A percentile compares a stretch with the other conserved stretches of the same genome.
phyloP scores from a whole-genome alignment of 2,329 filamentous ascomycete genomes.

The Sporothrix sp. region DNA sequence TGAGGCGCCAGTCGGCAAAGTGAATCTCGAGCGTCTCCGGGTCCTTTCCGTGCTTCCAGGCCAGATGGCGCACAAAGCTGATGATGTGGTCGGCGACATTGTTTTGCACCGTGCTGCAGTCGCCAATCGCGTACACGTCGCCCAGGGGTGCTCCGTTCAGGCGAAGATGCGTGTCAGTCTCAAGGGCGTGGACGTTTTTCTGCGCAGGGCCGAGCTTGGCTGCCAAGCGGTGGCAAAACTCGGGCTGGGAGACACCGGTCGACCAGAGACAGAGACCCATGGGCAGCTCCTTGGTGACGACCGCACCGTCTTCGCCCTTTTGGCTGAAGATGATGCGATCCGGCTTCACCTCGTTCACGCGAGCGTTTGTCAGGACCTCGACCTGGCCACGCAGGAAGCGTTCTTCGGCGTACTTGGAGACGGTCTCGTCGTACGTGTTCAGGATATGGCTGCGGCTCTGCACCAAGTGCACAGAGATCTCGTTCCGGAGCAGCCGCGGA shows the following conservation, averaged over 20 bases:
- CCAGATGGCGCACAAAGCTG: conserved; percentile 76
- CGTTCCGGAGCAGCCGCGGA: conserved; percentile 83
- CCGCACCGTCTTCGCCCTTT: conserved; percentile 55
- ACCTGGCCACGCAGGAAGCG: conserved; percentile 86
- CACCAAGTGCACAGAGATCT: conserved; percentile 95
- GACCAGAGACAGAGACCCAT: conserved; percentile 98
- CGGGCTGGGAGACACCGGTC: conserved; percentile 81
- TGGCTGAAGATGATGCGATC: conserved; percentile 89
- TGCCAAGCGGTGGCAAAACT: conserved; percentile 67
- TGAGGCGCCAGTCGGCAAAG: conserved; percentile 78
- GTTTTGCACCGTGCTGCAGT: conserved; percentile 95
- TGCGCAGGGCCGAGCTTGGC: conserved; percentile 63
- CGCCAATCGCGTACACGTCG: conserved; percentile 92
- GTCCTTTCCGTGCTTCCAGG: conserved; percentile 86
- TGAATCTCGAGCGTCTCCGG: conserved; percentile 79
- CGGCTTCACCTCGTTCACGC: conserved; percentile 76
- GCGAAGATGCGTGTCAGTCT: conserved; percentile 89
- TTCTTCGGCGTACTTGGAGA: conserved; percentile 85
- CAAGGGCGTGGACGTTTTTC: conserved; percentile 81
- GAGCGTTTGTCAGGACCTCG: conserved; percentile 82
- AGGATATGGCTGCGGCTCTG: conserved; percentile 91
- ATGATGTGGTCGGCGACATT: conserved; percentile 89
- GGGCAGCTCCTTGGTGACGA: conserved; percentile 84
- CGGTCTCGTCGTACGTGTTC: conserved; percentile 93
- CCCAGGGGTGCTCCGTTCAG: conserved; percentile 81